phyloP scores from a whole-genome alignment of 306 rosid species.

The Malus domestica region ASM211411v1 NC_041804.1:12022001-12022500 shows the following conservation, averaged over 20 bases:
- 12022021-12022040: slow-evolving; percentile 91
- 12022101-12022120: slow-evolving; percentile 1
- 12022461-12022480: slow-evolving; percentile 53
- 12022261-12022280: slow-evolving; percentile 58
- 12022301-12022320: slow-evolving; percentile 81
- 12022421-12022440: slow-evolving; percentile 78
- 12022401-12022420: slow-evolving; percentile 81
- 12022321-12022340: slow-evolving; percentile 83
- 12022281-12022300: slow-evolving; percentile 79
- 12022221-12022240: neutral
- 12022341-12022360: slow-evolving; percentile 70
- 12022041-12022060: slow-evolving; percentile 81
- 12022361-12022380: slow-evolving; percentile 65
- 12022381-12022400: slow-evolving; percentile 53
- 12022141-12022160: neutral
- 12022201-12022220: neutral
- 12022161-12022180: neutral
- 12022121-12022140: neutral
- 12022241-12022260: neutral
- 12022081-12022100: slow-evolving; percentile 91
- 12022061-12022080: slow-evolving; percentile 80
- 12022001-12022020: neutral
- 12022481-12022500: neutral
- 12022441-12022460: slow-evolving; percentile 93
- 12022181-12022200: neutral